These are phyloP conservation scores for Trichothecium roseum DNA, from an alignment of 2,329 filamentous ascomycete species.

Conservation along the genomic window DNA sequence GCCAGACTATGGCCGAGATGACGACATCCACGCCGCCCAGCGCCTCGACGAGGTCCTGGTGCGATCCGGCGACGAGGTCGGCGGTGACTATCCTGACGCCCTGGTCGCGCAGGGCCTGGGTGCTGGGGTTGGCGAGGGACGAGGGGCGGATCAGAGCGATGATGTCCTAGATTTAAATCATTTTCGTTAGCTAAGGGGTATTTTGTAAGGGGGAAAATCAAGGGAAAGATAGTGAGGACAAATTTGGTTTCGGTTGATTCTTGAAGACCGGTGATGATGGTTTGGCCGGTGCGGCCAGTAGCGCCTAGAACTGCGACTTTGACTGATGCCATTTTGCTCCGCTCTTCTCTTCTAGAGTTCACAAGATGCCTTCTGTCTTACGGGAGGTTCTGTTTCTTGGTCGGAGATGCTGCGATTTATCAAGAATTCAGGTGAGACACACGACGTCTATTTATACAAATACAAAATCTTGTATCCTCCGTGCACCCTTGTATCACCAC, in stretches of 20 bases:
- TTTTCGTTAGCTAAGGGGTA: no score
- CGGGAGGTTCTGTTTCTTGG: neutral
- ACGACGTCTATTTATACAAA: no score
- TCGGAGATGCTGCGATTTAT: no score
- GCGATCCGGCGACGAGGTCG: slow-evolving; percentile 29
- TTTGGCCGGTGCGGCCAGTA: slow-evolving; percentile 28
- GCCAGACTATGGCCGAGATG: slow-evolving; percentile 27
- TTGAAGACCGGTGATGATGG: slow-evolving; percentile 26
- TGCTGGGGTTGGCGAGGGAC: slow-evolving; percentile 35
- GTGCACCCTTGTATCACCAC: no score
- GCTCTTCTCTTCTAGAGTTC: neutral
- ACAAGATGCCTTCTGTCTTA: no score
- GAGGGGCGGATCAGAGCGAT: slow-evolving; percentile 32
- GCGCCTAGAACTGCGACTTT: slow-evolving; percentile 27
- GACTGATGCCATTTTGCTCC: no score
- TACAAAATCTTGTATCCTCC: no score
- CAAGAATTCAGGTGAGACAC: no score
- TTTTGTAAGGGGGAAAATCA: no score
- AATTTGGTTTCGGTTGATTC: slow-evolving; percentile 15
- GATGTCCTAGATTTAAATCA: slow-evolving; percentile 26
- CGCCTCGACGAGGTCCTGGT: slow-evolving; percentile 28
- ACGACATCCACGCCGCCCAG: slow-evolving; percentile 33
- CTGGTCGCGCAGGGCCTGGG: slow-evolving; percentile 23
- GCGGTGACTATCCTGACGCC: slow-evolving; percentile 31
- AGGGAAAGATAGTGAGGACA: slow-evolving; percentile 13